Evolutionary conservation across 2,329 filamentous ascomycete species (phyloP), one percentile per base, ranked within the genome.

Genomic region (Fusarium oxysporum): DNA sequence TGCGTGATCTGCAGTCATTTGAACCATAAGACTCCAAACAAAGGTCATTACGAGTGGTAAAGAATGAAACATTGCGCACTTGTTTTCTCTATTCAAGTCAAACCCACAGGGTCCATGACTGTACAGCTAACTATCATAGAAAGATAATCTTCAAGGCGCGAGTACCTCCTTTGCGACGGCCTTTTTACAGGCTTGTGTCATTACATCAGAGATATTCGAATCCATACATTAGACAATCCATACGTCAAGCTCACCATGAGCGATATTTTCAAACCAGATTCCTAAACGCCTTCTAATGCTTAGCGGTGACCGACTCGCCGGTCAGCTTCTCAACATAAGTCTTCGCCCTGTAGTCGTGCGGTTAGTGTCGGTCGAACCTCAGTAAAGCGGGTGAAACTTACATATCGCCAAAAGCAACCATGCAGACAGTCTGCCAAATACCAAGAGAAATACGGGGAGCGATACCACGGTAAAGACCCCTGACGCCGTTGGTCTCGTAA

Each of bases 381-480:
- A 35, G 11, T 14, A n/a, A 48, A 41, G 51, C 16, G 40, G n/a
- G 40, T 30, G 62, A 73, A 67, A 90, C 94, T 88, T 86, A 97
- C 95, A 97, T 95, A 86, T 98, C 96, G 85, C 96, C 96, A 84
- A 98, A 89, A 80, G 96, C 96, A 85, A 99, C 96, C 96, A 99
- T 99, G 89, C 96, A 99, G 81, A 99, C 93, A 71, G 96, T 99
- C 89, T 99, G 96, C 96, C 96, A 99, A 86, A 99, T 90, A 81
- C 96, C 92, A 74, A 99, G 91, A 78, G 95, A 95, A 82, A 99
- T 95, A 83, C 96, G 92, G 78, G 96, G 96, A 77, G 94, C 89
- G 73, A 99, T 96, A 81, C 96, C 96, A 81, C 96, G 94, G 89
- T 99, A 99, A 75, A 99, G 88, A 80, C 96, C 96, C 87, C 91